Percentiles rank a stretch among this genome's conserved stretches.
Evolutionary conservation across 805 yeast species (phyloP).

Genomic region (Saccharomyces eubayanus): DNA sequence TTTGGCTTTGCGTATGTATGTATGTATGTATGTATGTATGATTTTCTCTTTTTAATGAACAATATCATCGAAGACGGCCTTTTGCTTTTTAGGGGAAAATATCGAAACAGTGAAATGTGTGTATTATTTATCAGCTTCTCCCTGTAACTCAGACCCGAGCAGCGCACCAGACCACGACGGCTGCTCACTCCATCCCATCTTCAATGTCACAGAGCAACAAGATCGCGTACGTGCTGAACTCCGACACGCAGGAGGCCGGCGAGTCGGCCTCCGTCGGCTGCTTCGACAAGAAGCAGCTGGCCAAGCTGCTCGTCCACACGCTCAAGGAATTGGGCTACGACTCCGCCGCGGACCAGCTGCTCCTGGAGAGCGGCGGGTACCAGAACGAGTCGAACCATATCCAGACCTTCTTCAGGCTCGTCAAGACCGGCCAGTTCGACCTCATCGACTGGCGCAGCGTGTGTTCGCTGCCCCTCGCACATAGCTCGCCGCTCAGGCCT

Average conservation of each 20-base stretch:
- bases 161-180: neutral
- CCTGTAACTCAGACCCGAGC: no score
- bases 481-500: neutral
- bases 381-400: slow-evolving; percentile 38
- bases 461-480: neutral
- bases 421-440: slow-evolving; percentile 35
- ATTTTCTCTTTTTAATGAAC: neutral
- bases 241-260: slow-evolving; percentile 1
- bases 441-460: neutral
- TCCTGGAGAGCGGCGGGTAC: slow-evolving; percentile 35
- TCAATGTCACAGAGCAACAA: neutral
- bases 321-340: slow-evolving; percentile 42
- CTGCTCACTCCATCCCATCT: neutral
- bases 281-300: slow-evolving; percentile 33
- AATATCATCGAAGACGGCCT: neutral
- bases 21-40: neutral
- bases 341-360: slow-evolving; percentile 33
- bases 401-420: slow-evolving; percentile 32
- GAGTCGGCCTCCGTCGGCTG: slow-evolving; percentile 2
- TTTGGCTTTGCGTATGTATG: neutral
- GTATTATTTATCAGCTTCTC: no score
- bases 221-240: neutral
- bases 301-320: slow-evolving; percentile 43
- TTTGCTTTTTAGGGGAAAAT: neutral
- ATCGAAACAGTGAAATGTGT: neutral